Evolutionary conservation across 305 asterid genomes (phyloP).

Genomic region (Striga hermonthica): DNA sequence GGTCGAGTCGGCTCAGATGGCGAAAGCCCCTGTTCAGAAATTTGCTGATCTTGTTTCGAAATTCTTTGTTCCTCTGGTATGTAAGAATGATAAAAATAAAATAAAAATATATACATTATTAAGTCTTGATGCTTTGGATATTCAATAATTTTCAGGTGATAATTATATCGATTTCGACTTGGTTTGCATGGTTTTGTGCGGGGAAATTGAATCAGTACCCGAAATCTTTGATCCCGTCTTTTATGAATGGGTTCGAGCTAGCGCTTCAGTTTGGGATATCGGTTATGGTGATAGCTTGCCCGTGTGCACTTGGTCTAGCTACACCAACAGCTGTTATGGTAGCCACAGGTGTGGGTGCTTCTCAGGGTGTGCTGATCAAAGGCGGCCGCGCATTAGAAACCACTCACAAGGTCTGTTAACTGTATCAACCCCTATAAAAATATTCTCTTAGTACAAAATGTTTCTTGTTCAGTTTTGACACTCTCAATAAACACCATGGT

Average conservation of each 20-base stretch:
- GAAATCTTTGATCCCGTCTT: conserved; percentile 43
- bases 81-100: no score
- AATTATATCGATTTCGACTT: conserved; percentile 41
- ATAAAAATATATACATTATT: no score
- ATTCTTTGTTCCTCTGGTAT: conserved; percentile 64
- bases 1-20: conserved; percentile 62
- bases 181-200: conserved; percentile 53
- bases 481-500: no score
- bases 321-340: conserved; percentile 70
- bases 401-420: conserved; percentile 46
- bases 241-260: conserved; percentile 53
- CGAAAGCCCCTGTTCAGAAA: conserved; percentile 61
- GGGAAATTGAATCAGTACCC: conserved; percentile 43
- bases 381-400: conserved; percentile 59
- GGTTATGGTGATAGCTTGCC: conserved; percentile 66
- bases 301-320: conserved; percentile 67
- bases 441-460: background rate
- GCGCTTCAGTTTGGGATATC: conserved; percentile 59
- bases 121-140: no score
- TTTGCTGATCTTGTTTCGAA: conserved; percentile 55
- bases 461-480: background rate
- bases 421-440: background rate
- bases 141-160: conserved; percentile 39
- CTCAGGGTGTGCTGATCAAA: conserved; percentile 59
- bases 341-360: conserved; percentile 60